Base-by-base conservation (phyloP, 768 basidiomycete species). In the Trichaptum fuscoviolaceum region DNA sequence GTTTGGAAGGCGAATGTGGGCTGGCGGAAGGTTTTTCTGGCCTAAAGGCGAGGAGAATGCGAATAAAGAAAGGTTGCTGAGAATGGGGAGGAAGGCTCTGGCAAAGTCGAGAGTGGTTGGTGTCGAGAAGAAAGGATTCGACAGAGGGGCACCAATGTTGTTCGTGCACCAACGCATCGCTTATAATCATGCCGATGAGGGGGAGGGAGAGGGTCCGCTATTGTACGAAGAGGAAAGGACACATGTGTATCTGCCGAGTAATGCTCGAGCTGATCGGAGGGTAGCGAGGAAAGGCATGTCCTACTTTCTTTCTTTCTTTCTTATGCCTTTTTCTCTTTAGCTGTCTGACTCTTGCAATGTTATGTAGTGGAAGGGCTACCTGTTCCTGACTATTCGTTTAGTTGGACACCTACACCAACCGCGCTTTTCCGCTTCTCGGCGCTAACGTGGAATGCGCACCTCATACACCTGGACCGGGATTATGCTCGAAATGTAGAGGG, bases 341-440 rank as follows among this genome's bases (percentile, higher is more conserved):
- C 10, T 15, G 26, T 24, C 15, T 20, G 27, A 63, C n/a, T 15
- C 58, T n/a, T 20, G 58, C 60, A 58, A 66, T 42, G 66, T 63
- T 63, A 63, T 64, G 27, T 68, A 89, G 89, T 88, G 66, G 76
- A 79, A 26, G 82, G 78, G 67, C 71, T 88, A 23, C 87, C 87
- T 15, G 67, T 71, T 3, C 74, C 80, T 26, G 84, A 88, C 68
- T 88, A 91, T 73, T 82, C 85, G 4, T 88, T 92, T 74, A 80
- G 77, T 34, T 92, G 87, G 72, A 84, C 77, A 17, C 92, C 92
- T 2, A 86, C 83, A 26, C 76, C 86, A 36, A 86, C 87, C 9
- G 92, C 89, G 0, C 78, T 95, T 24, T 95, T 95, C 79, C 87
- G 92, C 25, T 95, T 90, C 77, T 94, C 92, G 5, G 91, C 93